Base-by-base conservation (phyloP, 169 alveolate species). In the Plasmodium billcollinsi region DNA sequence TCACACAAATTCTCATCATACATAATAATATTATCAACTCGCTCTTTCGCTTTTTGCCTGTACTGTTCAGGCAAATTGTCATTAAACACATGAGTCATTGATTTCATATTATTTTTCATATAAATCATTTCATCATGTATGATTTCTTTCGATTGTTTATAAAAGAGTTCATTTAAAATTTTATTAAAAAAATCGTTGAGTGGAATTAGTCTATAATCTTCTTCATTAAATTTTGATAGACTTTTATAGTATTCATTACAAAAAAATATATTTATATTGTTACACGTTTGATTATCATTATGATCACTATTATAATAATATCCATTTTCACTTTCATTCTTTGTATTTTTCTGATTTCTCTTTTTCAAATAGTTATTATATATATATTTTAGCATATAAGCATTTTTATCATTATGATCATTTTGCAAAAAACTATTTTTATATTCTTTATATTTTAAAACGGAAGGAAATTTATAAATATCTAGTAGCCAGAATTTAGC, bases 381-480 rank as follows among this genome's bases (percentile, higher is more conserved):
- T 14, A 80, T 80, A 8, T 3, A 14, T 29, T 14, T 26, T 29
- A 80, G 18, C 2, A 80, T 24, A 56, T 67, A 20, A 24, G 26
- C 61, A 29, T 61, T 26, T n/a, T 69, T 39, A 39, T 39, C 47
- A 9, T 9, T 15, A 33, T 59, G 47, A 15, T 50, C n/a, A 39
- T 39, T 39, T n/a, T 54, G 21, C 11, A 69, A 2, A 8, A 76
- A 58, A 39, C 33, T 0, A 21, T 62, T 29, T 49, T 80, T 59
- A 49, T 80, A 80, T 1, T 80, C 90, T 6, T 59, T 50, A 8
- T 15, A 26, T 3, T 43, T 20, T 47, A 80, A 50, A 14, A 80
- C 90, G 56, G 90, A 80, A n/a, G 90, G 90, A 50, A 80, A 80
- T 47, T 72, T 70, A 29, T 67, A 80, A n/a, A 80, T 18, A 69